Evolutionary conservation across 768 basidiomycete genomes (phyloP).

Genomic region (Pleurotus eryngii): DNA sequence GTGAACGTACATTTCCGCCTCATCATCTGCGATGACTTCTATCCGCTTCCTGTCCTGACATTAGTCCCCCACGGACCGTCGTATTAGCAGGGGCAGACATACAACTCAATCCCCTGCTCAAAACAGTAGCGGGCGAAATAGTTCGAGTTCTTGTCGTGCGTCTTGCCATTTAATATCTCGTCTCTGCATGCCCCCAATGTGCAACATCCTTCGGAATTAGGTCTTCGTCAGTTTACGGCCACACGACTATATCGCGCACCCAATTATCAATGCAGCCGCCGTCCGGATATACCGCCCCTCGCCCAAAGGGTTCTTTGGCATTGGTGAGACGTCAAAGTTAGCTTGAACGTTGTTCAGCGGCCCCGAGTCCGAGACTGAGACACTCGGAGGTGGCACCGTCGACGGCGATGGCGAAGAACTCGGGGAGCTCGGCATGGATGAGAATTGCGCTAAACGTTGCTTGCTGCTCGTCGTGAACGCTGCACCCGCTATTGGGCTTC

Average conservation of each 20-base stretch:
- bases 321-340: slow-evolving; percentile 49
- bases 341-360: not conserved
- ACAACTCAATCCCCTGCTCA: slow-evolving; percentile 82
- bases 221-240: not conserved
- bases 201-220: not conserved
- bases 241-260: slow-evolving; percentile 36
- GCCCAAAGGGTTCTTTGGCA: slow-evolving; percentile 65
- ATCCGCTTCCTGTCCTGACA: slow-evolving; percentile 65
- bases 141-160: slow-evolving; percentile 78
- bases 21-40: slow-evolving; percentile 89
- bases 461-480: slow-evolving; percentile 3
- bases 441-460: not conserved
- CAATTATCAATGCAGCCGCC: slow-evolving; percentile 74
- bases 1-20: slow-evolving; percentile 75
- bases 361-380: not conserved
- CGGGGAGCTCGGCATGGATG: not conserved
- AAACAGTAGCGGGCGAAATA: slow-evolving; percentile 89
- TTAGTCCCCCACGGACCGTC: slow-evolving; percentile 14
- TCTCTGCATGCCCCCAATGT: slow-evolving; percentile 45
- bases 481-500: not conserved
- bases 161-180: slow-evolving; percentile 92
- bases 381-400: not conserved
- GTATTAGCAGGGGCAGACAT: slow-evolving; percentile 18
- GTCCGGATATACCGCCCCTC: slow-evolving; percentile 69
- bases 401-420: not conserved